A percentile compares a stretch with the other conserved stretches of the same genome.
phyloP scores from a whole-genome alignment of 78 protist genomes.

The slime mould (Dictyostelium discoideum) region DNA sequence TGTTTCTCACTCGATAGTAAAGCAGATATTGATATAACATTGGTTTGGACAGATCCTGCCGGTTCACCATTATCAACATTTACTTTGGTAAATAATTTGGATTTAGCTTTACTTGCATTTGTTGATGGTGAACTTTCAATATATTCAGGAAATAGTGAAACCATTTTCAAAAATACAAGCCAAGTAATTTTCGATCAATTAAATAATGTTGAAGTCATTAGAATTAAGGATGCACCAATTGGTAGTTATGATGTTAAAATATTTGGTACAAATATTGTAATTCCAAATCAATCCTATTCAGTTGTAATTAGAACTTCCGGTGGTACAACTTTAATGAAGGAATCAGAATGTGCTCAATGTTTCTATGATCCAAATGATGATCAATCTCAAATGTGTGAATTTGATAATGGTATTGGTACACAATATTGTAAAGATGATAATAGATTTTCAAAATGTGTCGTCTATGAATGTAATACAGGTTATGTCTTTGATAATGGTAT shows the following conservation, averaged over 20 bases:
- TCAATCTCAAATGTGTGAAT: not conserved
- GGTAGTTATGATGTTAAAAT: constrained; percentile 25
- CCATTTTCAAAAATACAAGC: not conserved
- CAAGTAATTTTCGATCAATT: not conserved
- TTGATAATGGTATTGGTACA: constrained; percentile 35
- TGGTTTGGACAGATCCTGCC: constrained; percentile 58
- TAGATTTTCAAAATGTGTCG: constrained; percentile 8
- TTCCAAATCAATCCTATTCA: constrained; percentile 28
- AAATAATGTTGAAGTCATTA: constrained; percentile 32
- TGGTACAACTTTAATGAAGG: not conserved
- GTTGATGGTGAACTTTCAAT: not conserved
- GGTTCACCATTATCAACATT: constrained; percentile 22
- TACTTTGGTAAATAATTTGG: constrained; percentile 20
- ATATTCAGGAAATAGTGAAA: not conserved
- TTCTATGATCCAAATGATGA: constrained; percentile 24
- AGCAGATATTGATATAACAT: not conserved
- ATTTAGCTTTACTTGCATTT: not conserved
- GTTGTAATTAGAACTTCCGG: not conserved
- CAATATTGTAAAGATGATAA: constrained; percentile 29
- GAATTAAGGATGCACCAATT: not conserved
- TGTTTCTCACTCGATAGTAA: not conserved
- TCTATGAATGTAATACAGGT: constrained; percentile 44
- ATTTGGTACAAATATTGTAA: constrained; percentile 11
- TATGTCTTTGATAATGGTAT: constrained; percentile 65
- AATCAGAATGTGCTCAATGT: constrained; percentile 24